Evolutionary conservation across 805 yeast genomes (phyloP).

Genomic region (Metschnikowia proteae): DNA sequence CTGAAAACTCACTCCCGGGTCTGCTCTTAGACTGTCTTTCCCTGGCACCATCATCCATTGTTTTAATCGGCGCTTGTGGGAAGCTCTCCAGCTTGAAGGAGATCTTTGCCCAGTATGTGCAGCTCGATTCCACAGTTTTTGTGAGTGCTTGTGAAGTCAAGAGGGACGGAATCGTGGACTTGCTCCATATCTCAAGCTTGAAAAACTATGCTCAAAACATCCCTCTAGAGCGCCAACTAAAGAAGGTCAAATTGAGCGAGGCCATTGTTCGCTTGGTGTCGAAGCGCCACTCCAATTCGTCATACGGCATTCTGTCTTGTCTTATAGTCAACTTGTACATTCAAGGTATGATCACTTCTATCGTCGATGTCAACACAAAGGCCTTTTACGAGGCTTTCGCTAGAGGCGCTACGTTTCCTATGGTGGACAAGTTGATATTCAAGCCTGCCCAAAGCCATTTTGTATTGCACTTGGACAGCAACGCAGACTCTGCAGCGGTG

Average conservation of each 20-base stretch:
- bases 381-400: background rate
- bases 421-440: slow-evolving; percentile 5
- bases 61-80: slow-evolving; percentile 17
- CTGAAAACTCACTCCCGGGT: slow-evolving; percentile 10
- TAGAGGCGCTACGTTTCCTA: background rate
- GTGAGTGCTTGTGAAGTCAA: slow-evolving; percentile 30
- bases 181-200: slow-evolving; percentile 16
- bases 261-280: slow-evolving; percentile 8
- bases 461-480: background rate
- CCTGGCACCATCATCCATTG: slow-evolving; percentile 6
- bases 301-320: slow-evolving; percentile 1
- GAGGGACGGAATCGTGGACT: slow-evolving; percentile 26
- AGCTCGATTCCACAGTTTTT: slow-evolving; percentile 6
- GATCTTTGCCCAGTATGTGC: slow-evolving; percentile 16
- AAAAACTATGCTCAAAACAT: slow-evolving; percentile 12
- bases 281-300: slow-evolving; percentile 1
- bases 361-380: background rate
- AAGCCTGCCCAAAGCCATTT: background rate
- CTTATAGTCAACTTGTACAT: background rate
- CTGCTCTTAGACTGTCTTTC: slow-evolving; percentile 3
- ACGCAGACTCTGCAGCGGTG: background rate
- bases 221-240: slow-evolving; percentile 17
- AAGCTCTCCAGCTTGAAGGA: slow-evolving; percentile 28
- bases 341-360: background rate
- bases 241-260: slow-evolving; percentile 8